Percentiles rank a stretch among this genome's conserved stretches.
Evolutionary conservation across 768 basidiomycete species (phyloP).

Genomic region (Suillus lakei): DNA sequence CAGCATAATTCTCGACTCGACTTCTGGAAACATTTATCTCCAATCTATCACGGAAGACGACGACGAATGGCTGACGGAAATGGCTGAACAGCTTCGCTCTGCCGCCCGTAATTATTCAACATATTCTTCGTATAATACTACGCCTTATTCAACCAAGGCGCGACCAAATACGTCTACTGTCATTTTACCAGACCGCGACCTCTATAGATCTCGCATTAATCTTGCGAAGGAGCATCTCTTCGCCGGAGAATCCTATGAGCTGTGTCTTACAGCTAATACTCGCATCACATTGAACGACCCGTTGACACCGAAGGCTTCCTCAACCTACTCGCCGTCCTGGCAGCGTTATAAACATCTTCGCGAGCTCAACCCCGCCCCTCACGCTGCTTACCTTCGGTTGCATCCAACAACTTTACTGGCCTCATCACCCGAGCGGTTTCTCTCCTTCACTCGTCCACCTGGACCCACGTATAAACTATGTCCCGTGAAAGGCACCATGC

Average conservation of each 20-base stretch:
- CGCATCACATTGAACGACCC: constrained; percentile 53
- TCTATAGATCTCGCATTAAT: constrained; percentile 72
- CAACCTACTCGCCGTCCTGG: constrained; percentile 54
- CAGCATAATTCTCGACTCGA: constrained; percentile 69
- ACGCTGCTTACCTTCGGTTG: constrained; percentile 81
- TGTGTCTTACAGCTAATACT: constrained; percentile 85
- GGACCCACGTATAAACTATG: constrained; percentile 76
- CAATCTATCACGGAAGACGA: constrained; percentile 70
- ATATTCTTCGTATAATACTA: constrained; percentile 16
- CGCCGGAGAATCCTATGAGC: constrained; percentile 90
- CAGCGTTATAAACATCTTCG: constrained; percentile 75
- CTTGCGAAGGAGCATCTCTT: constrained; percentile 75
- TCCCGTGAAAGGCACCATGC: constrained; percentile 93
- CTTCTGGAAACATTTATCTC: constrained; percentile 54
- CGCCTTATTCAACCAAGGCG: constrained; percentile 33
- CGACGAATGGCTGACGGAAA: constrained; percentile 61
- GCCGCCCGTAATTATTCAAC: constrained; percentile 17
- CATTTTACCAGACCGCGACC: constrained; percentile 56
- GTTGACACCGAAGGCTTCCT: constrained; percentile 17
- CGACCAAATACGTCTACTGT: constrained; percentile 36
- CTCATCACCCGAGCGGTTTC: constrained; percentile 91
- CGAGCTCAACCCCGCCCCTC: constrained; percentile 82
- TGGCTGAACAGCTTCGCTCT: constrained; percentile 25
- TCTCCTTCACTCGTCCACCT: constrained; percentile 76
- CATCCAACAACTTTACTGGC: constrained; percentile 79